Base-by-base conservation (phyloP, 441 rosid genomes). In the Gossypium laxum region DNA sequence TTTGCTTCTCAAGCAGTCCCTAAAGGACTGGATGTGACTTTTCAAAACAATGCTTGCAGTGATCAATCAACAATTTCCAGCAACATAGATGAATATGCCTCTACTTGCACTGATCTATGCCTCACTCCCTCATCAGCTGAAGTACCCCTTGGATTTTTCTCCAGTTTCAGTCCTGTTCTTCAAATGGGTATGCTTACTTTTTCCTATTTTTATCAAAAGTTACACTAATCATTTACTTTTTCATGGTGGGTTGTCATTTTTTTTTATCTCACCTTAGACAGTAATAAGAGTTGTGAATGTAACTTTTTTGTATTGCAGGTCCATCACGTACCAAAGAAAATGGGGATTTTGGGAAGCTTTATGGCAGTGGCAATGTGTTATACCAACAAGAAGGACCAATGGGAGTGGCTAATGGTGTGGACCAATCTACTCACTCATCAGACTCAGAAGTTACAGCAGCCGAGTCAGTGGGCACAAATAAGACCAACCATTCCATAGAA, bases 41-140 rank as follows among this genome's bases (percentile, higher is more conserved):
- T 55, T 47, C 80, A 72, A 52, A 73, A 74, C 64, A 79, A 75
- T 70, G 77, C 82, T 28, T 68, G 72, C 64, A 84, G 86, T 64
- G 87, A 86, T 57, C 73, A 80, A 59, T 81, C 89, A 62, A 77
- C 86, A 1, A 69, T 76, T 50, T 87, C 85, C 7, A 85, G 83
- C 76, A 79, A 73, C 67, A 67, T 60, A n/a, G 81, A 83, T 65
- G 86, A 84, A 65, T 83, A 88, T 70, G 85, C 76, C 32, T 87
- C 94, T 3, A 82, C 90, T 1, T 83, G 86, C 74, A 85, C 88
- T 61, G 84, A 87, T 72, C 85, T 85, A 63, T 84, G 85, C 14
- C 88, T 87, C 69, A 77, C 86, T 28, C 89, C 87, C n/a, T 83
- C 89, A 14, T 77, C 88, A 1, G 59, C 80, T 22, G 80, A 76